Conservation (phyloP, 805 yeast species). For the Metschnikowia kunwiensis region DNA sequence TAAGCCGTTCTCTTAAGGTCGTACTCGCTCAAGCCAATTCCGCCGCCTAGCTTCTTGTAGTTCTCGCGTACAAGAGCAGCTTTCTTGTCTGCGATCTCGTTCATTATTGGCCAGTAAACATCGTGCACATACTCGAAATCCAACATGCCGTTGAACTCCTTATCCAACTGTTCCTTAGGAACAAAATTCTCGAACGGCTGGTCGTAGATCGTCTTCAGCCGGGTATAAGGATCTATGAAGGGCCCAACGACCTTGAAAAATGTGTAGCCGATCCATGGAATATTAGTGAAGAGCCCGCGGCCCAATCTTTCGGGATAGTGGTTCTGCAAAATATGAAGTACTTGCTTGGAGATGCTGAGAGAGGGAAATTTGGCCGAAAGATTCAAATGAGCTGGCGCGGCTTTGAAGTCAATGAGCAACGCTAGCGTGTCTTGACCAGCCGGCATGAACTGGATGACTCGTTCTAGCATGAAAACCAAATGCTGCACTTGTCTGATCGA, state of each 20-base stretch:
- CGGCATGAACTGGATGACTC: slow-evolving; percentile 51
- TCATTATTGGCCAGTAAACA: slow-evolving; percentile 52
- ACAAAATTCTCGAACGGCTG: slow-evolving; percentile 55
- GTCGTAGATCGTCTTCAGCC: slow-evolving; percentile 55
- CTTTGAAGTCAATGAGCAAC: slow-evolving; percentile 53
- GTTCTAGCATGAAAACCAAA: slow-evolving; percentile 55
- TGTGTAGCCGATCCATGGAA: slow-evolving; percentile 22
- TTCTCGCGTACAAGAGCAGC: slow-evolving; percentile 32
- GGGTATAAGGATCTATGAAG: slow-evolving; percentile 56
- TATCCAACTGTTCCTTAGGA: slow-evolving; percentile 51
- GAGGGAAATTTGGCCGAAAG: slow-evolving; percentile 47
- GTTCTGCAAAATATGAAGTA: slow-evolving; percentile 22
- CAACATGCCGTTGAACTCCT: slow-evolving; percentile 46
- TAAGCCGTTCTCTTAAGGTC: slow-evolving; percentile 37
- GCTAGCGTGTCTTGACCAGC: slow-evolving; percentile 58
- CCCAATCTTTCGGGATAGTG: slow-evolving; percentile 23
- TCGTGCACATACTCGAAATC: slow-evolving; percentile 54
- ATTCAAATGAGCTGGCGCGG: slow-evolving; percentile 37
- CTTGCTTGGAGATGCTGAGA: slow-evolving; percentile 38
- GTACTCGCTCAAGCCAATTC: slow-evolving; percentile 53
- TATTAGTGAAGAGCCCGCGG: slow-evolving; percentile 21
- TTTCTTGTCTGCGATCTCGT: slow-evolving; percentile 39
- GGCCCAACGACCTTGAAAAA: slow-evolving; percentile 22
- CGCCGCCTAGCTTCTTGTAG: slow-evolving; percentile 44
- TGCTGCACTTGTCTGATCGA: slow-evolving; percentile 53